These are phyloP conservation scores for Trametes sp. DNA, from an alignment of 1,284 basidiomycete genomes.

Conservation along the genomic window DNA sequence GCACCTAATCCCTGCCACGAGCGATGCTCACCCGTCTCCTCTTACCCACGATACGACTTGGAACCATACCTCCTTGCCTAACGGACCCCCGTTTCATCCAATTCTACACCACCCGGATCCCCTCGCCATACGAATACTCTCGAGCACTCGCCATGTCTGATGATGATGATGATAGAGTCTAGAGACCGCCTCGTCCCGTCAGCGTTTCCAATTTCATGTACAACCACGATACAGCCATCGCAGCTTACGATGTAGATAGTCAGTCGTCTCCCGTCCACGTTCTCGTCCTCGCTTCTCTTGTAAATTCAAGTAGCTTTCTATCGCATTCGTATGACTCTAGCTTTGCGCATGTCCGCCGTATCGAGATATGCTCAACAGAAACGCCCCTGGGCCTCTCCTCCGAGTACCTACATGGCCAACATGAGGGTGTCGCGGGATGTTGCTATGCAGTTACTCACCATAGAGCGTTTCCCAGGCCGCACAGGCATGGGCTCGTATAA, in stretches of 20 bases:
- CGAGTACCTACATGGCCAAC: constrained; percentile 73
- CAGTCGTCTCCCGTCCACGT: neutral
- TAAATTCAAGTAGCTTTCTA: constrained; percentile 1
- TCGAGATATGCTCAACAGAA: constrained; percentile 73
- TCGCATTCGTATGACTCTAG: constrained; percentile 8
- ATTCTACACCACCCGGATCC: too few species aligned
- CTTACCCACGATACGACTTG: neutral
- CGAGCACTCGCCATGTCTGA: too few species aligned
- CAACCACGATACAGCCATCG: constrained; percentile 12
- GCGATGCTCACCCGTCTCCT: neutral
- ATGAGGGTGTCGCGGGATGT: too few species aligned
- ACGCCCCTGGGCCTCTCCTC: constrained; percentile 69
- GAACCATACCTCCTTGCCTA: neutral
- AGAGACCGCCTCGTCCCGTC: constrained; percentile 5
- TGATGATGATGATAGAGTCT: constrained; percentile 13
- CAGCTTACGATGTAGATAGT: constrained; percentile 5
- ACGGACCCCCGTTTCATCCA: constrained; percentile 5
- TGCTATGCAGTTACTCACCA: too few species aligned
- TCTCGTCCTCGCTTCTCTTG: neutral
- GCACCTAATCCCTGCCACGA: constrained; percentile 20
- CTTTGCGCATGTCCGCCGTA: constrained; percentile 85
- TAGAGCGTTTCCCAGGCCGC: too few species aligned
- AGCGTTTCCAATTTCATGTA: constrained; percentile 7
- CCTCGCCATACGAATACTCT: too few species aligned
- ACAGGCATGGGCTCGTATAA: too few species aligned